phyloP scores from a whole-genome alignment of 1,284 basidiomycete species.

The Laetiporus sulphureus region DNA sequence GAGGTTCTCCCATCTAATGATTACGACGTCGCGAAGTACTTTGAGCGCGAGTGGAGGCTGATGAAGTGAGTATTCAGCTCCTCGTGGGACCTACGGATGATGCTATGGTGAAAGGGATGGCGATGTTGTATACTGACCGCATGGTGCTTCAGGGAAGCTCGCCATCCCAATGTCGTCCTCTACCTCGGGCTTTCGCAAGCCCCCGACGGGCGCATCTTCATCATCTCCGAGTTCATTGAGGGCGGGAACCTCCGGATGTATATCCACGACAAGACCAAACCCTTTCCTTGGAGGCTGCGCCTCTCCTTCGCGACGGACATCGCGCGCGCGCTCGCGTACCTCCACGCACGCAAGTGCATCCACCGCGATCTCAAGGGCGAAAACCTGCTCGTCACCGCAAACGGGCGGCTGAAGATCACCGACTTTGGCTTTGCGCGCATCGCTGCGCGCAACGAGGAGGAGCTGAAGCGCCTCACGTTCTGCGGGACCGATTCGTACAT shows the following conservation, averaged over 20 bases:
- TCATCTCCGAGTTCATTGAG: conserved; percentile 86
- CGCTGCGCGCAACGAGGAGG: conserved; percentile 85
- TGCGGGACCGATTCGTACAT: conserved; percentile 95
- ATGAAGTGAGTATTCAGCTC: conserved; percentile 60
- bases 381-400: conserved; percentile 91
- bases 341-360: conserved; percentile 88
- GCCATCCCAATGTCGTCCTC: conserved; percentile 91
- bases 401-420: conserved; percentile 92
- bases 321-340: conserved; percentile 89
- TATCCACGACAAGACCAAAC: conserved; percentile 72
- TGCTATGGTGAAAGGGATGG: no score
- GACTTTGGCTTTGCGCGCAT: conserved; percentile 96
- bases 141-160: conserved; percentile 47
- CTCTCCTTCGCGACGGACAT: conserved; percentile 94
- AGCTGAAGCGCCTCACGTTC: conserved; percentile 88
- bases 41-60: conserved; percentile 94
- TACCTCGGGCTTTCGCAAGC: conserved; percentile 91
- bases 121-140: neutral
- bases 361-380: conserved; percentile 93
- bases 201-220: conserved; percentile 83
- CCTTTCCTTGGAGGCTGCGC: conserved; percentile 87
- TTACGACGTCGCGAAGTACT: conserved; percentile 95
- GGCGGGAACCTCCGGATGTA: conserved; percentile 84
- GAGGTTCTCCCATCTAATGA: conserved; percentile 86
- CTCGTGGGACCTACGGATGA: no score